These are phyloP conservation scores for Dendrothele bispora DNA, from an alignment of 768 basidiomycete species.

Conservation along the genomic window DNA sequence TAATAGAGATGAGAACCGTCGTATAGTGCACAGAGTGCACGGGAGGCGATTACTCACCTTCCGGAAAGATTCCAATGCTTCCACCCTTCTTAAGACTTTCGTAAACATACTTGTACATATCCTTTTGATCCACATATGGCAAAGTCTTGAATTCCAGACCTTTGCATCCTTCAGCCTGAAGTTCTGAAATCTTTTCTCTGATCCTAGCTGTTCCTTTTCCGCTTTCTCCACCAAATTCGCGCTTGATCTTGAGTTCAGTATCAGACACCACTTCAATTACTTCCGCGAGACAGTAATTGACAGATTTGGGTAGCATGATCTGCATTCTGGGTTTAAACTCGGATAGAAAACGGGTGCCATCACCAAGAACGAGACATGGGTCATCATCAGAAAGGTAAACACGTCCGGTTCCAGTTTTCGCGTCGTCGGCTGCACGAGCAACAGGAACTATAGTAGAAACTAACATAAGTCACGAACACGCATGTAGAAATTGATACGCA, in stretches of 20 bases:
- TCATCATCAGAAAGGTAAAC: constrained; percentile 74
- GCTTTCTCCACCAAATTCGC: constrained; percentile 82
- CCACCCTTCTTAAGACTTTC: constrained; percentile 82
- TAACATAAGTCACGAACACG: not conserved
- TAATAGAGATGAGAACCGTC: constrained; percentile 25
- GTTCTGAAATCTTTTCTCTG: constrained; percentile 66
- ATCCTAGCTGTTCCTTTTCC: constrained; percentile 70
- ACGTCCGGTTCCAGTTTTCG: constrained; percentile 71
- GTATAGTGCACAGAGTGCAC: not conserved
- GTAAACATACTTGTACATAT: constrained; percentile 95
- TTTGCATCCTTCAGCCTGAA: constrained; percentile 47
- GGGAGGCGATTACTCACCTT: constrained; percentile 56
- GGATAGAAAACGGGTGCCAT: constrained; percentile 72
- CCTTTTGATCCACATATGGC: constrained; percentile 89
- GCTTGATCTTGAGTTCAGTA: constrained; percentile 79
- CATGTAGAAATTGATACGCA: constrained; percentile 34
- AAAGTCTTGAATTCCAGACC: constrained; percentile 82
- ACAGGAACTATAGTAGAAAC: constrained; percentile 65
- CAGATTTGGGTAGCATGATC: constrained; percentile 80
- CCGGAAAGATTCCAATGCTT: constrained; percentile 96
- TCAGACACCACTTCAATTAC: constrained; percentile 89
- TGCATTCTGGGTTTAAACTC: constrained; percentile 81
- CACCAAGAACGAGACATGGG: constrained; percentile 80
- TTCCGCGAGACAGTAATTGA: constrained; percentile 77
- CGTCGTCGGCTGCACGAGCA: constrained; percentile 84